Base-by-base conservation (phyloP, 352 stramenopile species). In the Phytophthora parvispora region DNA sequence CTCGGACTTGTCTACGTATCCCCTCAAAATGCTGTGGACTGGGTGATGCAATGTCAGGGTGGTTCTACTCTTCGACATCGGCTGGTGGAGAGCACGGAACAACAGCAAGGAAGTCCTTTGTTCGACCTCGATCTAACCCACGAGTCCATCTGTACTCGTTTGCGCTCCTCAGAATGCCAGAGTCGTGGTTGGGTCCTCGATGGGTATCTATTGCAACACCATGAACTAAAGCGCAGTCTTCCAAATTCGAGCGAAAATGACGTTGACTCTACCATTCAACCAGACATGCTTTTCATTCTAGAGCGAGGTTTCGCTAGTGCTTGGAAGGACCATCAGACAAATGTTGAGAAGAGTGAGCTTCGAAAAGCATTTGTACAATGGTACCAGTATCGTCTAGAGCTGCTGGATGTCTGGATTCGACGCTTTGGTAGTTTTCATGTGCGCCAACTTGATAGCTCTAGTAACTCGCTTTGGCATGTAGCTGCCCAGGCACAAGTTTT, bases 121-220 rank as follows among this genome's bases (percentile, higher is more conserved):
- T 22, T 47, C n/a, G 72, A 84, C 43, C 20, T 48, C 7, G 59
- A 52, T 0, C 32, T 75, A 4, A 69, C 74, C 4, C 69, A 87
- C 31, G 74, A 80, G 13, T 83, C 70, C 0, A 71, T 94, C 18
- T 60, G 64, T 47, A 54, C 63, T 64, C 81, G 86, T 15, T 56
- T 94, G 42, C 76, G 78, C 20, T 84, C 79, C 2, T 79, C 83
- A 4, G 84, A 94, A 12, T 94, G 86, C 28, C 78, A 90, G 16
- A 55, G 67, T 6, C 54, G 68, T 53, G 86, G 86, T 18, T 94
- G 84, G 84, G 77, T 90, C 25, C 73, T 94, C 9, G 83, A 93
- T 40, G 80, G 81, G 15, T 91, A 83, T 51, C 24, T 91, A 2
- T 31, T 77, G 20, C 64, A 73, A 0, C 55, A 59, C 6, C 58